Base-by-base conservation (phyloP, 495 filamentous ascomycete species). In the Penicillium desertorum region DNA sequence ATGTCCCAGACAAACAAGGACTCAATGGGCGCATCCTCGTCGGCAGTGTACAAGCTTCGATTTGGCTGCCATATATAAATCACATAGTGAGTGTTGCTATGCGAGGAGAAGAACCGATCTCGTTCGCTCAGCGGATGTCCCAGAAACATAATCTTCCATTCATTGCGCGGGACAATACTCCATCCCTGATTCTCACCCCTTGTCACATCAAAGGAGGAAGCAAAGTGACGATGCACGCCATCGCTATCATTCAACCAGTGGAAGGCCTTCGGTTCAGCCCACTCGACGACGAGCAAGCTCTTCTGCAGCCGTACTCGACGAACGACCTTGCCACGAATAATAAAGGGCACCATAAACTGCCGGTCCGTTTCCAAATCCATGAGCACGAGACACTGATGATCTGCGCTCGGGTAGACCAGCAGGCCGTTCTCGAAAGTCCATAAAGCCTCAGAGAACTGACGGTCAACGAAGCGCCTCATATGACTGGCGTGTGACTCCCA, bases 1-100 rank as follows among this genome's bases (percentile, higher is more conserved):
- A 89, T 86, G 47, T 89, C 83, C 86, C 86, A 89, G 1, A 89
- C 73, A n/a, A 77, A 78, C 16, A 88, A 64, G 20, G 81, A 79
- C 62, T 89, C 86, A 29, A 83, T 79, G 1, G 83, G 83, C 16
- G 82, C 79, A 60, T 79, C 79, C 39, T 86, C 83, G 12, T 80
- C 77, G 2, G 74, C 73, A 0, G 74, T 79, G 64, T 83, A 83
- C 8, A 82, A 64, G 42, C 81, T 82, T 42, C 82, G 80, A 55
- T 85, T 83, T 0, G 82, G 81, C 53, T 87, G 86, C 84, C 85
- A 88, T 22, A 83, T 73, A 64, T 88, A 89, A 3, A 87, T 75
- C 29, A 80, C 83, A 63, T 88, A 89, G 57, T 88, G 82, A 0
- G 77, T 82, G 11, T 79, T 58, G 32, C 71, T 87, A 62, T 89